These are phyloP conservation scores for Coelastrella sp. DNA, from an alignment of 139 green algal genomes.

Conservation along the genomic window DNA sequence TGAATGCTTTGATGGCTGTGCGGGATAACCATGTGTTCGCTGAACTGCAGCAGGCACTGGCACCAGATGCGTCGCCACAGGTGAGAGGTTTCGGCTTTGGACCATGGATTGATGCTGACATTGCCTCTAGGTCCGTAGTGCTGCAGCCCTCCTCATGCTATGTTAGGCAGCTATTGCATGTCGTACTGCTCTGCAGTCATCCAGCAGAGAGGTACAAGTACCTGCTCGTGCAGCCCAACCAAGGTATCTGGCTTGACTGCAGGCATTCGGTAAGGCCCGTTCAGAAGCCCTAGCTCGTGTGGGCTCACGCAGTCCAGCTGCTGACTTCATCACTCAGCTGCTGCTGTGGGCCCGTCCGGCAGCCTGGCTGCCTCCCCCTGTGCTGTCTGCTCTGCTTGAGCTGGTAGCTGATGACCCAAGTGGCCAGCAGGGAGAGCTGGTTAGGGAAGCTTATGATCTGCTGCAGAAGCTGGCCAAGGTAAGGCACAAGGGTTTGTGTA, in stretches of 20 bases:
- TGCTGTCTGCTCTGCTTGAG: slow-evolving; percentile 64
- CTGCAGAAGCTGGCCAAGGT: slow-evolving; percentile 41
- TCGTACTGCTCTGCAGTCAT: too few species aligned
- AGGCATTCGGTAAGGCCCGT: slow-evolving; percentile 22
- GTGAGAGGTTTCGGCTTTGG: background rate
- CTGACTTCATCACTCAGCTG: slow-evolving; percentile 71
- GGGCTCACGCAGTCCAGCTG: slow-evolving; percentile 63
- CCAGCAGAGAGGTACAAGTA: too few species aligned
- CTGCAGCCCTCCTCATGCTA: too few species aligned
- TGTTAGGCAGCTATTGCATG: too few species aligned
- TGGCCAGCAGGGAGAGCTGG: slow-evolving; percentile 14
- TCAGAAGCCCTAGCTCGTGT: slow-evolving; percentile 77
- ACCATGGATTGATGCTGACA: too few species aligned
- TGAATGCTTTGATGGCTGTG: slow-evolving; percentile 27
- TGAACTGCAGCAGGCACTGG: slow-evolving; percentile 35
- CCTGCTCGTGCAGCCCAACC: too few species aligned
- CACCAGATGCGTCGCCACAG: background rate
- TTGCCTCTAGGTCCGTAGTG: too few species aligned
- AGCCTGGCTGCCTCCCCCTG: slow-evolving; percentile 50
- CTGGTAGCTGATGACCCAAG: slow-evolving; percentile 25
- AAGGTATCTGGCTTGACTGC: background rate
- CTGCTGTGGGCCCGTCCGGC: slow-evolving; percentile 49
- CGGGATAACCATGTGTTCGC: slow-evolving; percentile 30
- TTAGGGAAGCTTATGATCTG: slow-evolving; percentile 4
- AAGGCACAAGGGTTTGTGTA: background rate